Evolutionary conservation across 768 basidiomycete species (phyloP), one percentile per base, ranked within the genome.

Genomic region (Harrya chromipes): DNA sequence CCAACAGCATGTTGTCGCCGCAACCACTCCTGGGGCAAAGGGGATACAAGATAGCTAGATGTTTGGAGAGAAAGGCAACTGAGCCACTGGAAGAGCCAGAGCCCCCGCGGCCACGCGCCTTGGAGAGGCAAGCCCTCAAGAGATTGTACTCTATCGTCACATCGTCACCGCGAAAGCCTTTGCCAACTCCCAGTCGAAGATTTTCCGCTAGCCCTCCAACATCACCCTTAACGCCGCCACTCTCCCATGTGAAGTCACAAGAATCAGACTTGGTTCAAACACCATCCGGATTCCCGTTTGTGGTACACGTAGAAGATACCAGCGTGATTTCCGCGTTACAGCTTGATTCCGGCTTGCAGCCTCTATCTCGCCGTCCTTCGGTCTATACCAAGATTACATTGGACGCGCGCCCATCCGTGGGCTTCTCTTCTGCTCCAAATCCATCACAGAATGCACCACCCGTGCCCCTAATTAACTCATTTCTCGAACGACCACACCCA

Each of bases 201-300:
- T 46, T 53, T 10, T 50, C 53, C 19, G 47, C 45, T 52, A 65
- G 57, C 44, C 64, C 58, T 43, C 60, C 46, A n/a, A 58, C 51
- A 37, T 68, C 49, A 56, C 66, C 70, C 31, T 60, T 69, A 14
- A 64, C 60, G 16, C 66, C 59, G 19, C 59, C 54, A 34, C 59
- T 61, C 24, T 64, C 57, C 8, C 58, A 51, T 26, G 26, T 53
- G 19, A 50, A 67, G 47, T 78, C 79, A 7, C 76, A 80, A 58
- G 75, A 73, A 24, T 70, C 74, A 3, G 76, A 78, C 17, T 62
- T 65, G 46, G 64, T 82, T 47, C 69, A 74, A 38, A 80, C 83
- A 1, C 82, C 84, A 11, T 47, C 76, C 26, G 70, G 34, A 29
- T 48, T 56, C 43, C 65, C 67, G 13, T 54, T 65, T 26, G 50